A percentile compares a stretch with the other conserved stretches of the same genome.
phyloP scores from a whole-genome alignment of 2,329 filamentous ascomycete species.

The Epichloe elymi region DNA sequence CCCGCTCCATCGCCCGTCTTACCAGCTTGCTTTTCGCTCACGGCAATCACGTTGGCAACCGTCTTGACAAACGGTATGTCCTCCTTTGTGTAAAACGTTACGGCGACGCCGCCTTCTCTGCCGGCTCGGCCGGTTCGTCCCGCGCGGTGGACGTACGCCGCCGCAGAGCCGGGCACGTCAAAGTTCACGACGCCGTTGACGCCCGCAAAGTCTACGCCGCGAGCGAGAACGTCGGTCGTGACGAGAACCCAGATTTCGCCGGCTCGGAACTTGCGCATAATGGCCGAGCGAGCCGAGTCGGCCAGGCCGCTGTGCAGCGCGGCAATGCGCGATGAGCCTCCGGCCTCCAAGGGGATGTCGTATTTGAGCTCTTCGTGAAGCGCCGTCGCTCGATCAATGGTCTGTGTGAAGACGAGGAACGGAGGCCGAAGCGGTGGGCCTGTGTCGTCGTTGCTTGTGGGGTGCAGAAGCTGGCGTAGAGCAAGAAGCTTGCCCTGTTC shows the following conservation, averaged over 20 bases:
- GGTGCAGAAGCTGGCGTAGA: constrained; percentile 77
- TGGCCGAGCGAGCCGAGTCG: constrained; percentile 57
- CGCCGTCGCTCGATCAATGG: constrained; percentile 78
- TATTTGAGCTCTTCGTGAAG: constrained; percentile 84
- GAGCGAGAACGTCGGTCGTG: constrained; percentile 84
- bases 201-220: constrained; percentile 88
- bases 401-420: constrained; percentile 93
- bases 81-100: constrained; percentile 92
- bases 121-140: constrained; percentile 85
- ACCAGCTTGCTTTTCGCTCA: constrained; percentile 60
- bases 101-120: constrained; percentile 71
- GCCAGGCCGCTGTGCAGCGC: constrained; percentile 81
- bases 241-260: constrained; percentile 95
- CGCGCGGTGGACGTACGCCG: constrained; percentile 84
- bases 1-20: constrained; percentile 39
- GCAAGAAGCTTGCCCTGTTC: constrained; percentile 90
- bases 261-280: constrained; percentile 81
- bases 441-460: constrained; percentile 42
- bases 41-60: constrained; percentile 83
- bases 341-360: constrained; percentile 81
- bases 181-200: constrained; percentile 97
- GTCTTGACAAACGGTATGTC: constrained; percentile 82
- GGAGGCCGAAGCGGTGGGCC: constrained; percentile 62
- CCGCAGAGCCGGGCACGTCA: constrained; percentile 84
- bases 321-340: constrained; percentile 71